phyloP scores from a whole-genome alignment of 805 yeast species.

The Pichia membranifaciens region DNA sequence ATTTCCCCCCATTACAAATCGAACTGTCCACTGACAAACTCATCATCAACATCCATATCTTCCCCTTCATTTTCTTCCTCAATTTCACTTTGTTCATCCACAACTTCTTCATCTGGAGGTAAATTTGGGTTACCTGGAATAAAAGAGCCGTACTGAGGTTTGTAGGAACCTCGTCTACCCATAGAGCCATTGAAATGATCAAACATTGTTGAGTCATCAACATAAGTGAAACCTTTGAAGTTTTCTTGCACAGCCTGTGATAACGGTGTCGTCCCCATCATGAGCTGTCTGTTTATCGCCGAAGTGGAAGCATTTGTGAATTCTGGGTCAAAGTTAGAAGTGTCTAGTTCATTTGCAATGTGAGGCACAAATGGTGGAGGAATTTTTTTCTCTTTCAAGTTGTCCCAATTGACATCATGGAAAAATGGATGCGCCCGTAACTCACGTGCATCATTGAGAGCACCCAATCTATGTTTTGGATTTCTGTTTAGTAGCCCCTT shows the following conservation, averaged over 20 bases:
- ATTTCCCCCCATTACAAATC: constrained; percentile 44
- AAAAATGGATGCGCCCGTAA: constrained; percentile 89
- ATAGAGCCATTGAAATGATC: constrained; percentile 54
- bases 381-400: constrained; percentile 67
- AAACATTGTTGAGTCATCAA: constrained; percentile 88
- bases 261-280: constrained; percentile 69
- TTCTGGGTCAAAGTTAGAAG: constrained; percentile 96
- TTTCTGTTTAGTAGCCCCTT: constrained; percentile 92
- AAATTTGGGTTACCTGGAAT: constrained; percentile 74
- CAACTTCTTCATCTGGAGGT: constrained; percentile 80
- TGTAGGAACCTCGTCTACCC: constrained; percentile 35
- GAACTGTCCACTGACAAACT: constrained; percentile 84
- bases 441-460: constrained; percentile 87
- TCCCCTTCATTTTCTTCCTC: constrained; percentile 39
- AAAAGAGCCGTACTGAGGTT: constrained; percentile 53
- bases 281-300: constrained; percentile 62
- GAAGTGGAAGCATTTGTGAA: constrained; percentile 90
- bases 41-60: constrained; percentile 57
- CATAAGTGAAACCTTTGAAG: constrained; percentile 95
- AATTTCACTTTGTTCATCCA: constrained; percentile 58
- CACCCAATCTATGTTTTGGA: constrained; percentile 92
- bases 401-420: constrained; percentile 85
- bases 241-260: constrained; percentile 95
- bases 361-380: constrained; percentile 98
- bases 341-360: constrained; percentile 82